phyloP scores from a whole-genome alignment of 768 basidiomycete genomes.

The Sporobolomyces roseus region DNA sequence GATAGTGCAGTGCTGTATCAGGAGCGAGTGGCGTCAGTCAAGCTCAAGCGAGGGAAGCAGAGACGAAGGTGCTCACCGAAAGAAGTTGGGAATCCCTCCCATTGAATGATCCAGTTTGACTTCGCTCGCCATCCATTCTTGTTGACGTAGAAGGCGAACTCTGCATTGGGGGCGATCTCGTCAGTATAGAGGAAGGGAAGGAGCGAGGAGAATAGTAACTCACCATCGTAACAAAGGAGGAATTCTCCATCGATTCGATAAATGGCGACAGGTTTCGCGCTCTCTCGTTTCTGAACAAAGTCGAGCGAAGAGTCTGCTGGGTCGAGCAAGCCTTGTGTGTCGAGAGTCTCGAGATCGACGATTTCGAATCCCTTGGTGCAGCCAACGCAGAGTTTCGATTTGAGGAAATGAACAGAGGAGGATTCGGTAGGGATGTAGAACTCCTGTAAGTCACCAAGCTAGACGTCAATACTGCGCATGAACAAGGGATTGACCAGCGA shows the following conservation, averaged over 20 bases:
- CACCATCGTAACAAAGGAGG: constrained; percentile 93
- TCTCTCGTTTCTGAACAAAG: constrained; percentile 85
- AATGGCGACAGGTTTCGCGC: constrained; percentile 87
- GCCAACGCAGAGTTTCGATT: constrained; percentile 94
- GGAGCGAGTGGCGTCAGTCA: background rate
- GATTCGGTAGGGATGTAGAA: constrained; percentile 99
- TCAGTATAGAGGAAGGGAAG: background rate
- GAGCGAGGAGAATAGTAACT: constrained; percentile 43
- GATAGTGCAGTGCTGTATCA: constrained; percentile 78
- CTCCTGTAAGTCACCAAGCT: constrained; percentile 61
- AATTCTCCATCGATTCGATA: constrained; percentile 97
- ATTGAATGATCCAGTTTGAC: constrained; percentile 88
- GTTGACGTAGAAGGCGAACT: constrained; percentile 98
- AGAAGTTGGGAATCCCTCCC: constrained; percentile 90
- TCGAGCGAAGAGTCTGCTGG: constrained; percentile 85
- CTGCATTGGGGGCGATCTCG: constrained; percentile 53
- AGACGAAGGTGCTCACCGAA: constrained; percentile 61
- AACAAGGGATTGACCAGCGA: background rate
- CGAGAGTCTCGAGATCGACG: constrained; percentile 91
- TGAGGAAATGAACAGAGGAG: constrained; percentile 91
- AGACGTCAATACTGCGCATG: background rate
- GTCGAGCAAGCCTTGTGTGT: constrained; percentile 92
- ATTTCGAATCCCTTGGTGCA: constrained; percentile 98
- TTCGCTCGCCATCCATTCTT: constrained; percentile 88
- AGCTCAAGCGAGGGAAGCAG: constrained; percentile 11